Conservation (phyloP, 495 filamentous ascomycete species). For the Penicillium tannophilum region DNA sequence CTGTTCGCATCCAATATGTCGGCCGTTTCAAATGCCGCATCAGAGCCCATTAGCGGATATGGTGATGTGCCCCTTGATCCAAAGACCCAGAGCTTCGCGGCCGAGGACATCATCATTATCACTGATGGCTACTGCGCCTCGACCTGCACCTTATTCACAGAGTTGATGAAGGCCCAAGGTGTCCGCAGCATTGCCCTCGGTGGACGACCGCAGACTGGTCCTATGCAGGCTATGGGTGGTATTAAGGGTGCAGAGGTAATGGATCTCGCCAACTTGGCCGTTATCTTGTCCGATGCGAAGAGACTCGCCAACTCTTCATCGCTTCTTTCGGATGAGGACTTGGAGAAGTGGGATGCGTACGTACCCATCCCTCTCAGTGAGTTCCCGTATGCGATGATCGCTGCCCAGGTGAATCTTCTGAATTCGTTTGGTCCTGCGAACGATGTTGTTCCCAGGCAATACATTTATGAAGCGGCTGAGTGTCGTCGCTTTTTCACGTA, state of each 20-base stretch:
- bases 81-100: neutral
- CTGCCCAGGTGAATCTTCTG: constrained; percentile 5
- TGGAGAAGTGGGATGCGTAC: neutral
- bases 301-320: constrained; percentile 1
- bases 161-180: constrained; percentile 55
- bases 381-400: neutral
- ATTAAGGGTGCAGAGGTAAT: constrained; percentile 31
- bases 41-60: constrained; percentile 2
- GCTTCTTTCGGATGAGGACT: constrained; percentile 1
- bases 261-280: constrained; percentile 2
- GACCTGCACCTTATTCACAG: constrained; percentile 53
- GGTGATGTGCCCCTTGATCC: neutral
- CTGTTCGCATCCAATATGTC: neutral
- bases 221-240: constrained; percentile 46
- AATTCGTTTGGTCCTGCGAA: constrained; percentile 8
- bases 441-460: constrained; percentile 26
- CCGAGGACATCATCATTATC: constrained; percentile 10
- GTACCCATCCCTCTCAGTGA: neutral
- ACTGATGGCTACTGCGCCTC: constrained; percentile 54
- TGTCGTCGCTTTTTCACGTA: constrained; percentile 32
- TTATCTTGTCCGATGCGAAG: neutral
- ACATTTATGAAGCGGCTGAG: constrained; percentile 34
- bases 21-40: neutral
- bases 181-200: constrained; percentile 52
- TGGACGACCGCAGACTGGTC: constrained; percentile 42